Percentiles rank a stretch among this genome's conserved stretches.
These are phyloP conservation scores for Chaetothyriales sp. DNA, from an alignment of 2,329 filamentous ascomycete species.

Conservation along the genomic window DNA sequence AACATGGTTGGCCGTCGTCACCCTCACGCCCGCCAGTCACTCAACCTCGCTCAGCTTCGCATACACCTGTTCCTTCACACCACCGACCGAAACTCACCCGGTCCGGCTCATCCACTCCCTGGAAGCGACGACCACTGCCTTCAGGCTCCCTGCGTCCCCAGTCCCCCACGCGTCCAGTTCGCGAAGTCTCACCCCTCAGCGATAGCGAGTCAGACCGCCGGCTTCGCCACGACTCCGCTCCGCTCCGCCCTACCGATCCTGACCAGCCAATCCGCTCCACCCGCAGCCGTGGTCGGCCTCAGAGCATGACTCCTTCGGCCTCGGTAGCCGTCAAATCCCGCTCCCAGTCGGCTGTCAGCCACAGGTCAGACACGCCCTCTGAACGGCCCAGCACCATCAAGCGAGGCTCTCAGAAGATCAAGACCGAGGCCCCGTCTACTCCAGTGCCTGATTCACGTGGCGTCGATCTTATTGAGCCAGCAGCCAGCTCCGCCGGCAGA, in stretches of 20 bases:
- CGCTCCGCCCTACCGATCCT: background rate
- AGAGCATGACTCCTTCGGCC: constrained; percentile 10
- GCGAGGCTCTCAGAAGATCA: constrained; percentile 12
- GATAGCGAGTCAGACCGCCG: constrained; percentile 12
- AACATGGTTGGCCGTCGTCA: constrained; percentile 10
- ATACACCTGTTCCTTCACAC: constrained; percentile 11
- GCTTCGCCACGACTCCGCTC: constrained; percentile 1
- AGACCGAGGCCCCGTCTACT: constrained; percentile 22
- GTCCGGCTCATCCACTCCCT: constrained; percentile 15
- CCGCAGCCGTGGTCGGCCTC: constrained; percentile 1
- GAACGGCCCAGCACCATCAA: constrained; percentile 2
- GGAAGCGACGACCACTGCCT: constrained; percentile 11
- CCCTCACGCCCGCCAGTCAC: constrained; percentile 10
- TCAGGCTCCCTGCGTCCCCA: constrained; percentile 5
- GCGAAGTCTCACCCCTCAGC: constrained; percentile 17
- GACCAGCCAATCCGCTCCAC: background rate
- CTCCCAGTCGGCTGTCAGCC: constrained; percentile 15
- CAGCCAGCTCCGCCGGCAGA: constrained; percentile 12
- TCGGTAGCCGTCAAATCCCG: constrained; percentile 10
- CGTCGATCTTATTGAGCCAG: background rate
- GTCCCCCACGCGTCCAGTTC: constrained; percentile 14
- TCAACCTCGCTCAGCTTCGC: constrained; percentile 11
- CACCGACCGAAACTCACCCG: constrained; percentile 3
- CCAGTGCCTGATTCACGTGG: constrained; percentile 17
- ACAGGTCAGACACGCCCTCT: constrained; percentile 12